Evolutionary conservation across 2,329 filamentous ascomycete species (phyloP).

Genomic region (Botrytis deweyae): DNA sequence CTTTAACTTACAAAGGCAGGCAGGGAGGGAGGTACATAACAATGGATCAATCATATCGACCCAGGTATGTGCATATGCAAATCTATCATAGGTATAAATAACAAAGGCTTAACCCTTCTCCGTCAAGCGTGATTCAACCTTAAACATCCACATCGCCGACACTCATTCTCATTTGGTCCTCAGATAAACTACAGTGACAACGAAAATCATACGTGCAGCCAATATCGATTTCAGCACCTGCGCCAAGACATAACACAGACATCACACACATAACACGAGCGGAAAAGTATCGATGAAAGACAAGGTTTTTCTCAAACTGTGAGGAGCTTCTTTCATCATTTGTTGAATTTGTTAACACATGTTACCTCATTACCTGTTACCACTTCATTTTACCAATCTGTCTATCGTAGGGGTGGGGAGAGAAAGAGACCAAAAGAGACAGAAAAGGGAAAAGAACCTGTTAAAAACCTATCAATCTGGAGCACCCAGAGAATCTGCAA

Average conservation of each 20-base stretch:
- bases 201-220: constrained; percentile 14
- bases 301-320: background rate
- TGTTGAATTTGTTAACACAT: background rate
- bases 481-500: constrained; percentile 2
- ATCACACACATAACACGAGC: background rate
- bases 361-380: background rate
- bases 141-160: background rate
- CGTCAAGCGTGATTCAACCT: background rate
- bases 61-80: background rate
- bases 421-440: background rate
- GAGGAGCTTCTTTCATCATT: constrained; percentile 3
- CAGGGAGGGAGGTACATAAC: background rate
- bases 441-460: background rate
- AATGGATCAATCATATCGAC: background rate
- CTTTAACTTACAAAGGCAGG: too few relatives aligned
- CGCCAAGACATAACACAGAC: constrained; percentile 5
- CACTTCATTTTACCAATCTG: background rate
- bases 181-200: background rate
- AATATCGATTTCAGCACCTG: constrained; percentile 12
- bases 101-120: background rate
- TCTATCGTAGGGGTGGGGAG: background rate
- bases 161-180: background rate
- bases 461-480: background rate
- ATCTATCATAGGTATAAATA: background rate
- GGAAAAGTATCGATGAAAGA: background rate